Evolutionary conservation across 2,329 filamentous ascomycete species (phyloP), one percentile per base, ranked within the genome.

Genomic region (Diplodia intermedia): DNA sequence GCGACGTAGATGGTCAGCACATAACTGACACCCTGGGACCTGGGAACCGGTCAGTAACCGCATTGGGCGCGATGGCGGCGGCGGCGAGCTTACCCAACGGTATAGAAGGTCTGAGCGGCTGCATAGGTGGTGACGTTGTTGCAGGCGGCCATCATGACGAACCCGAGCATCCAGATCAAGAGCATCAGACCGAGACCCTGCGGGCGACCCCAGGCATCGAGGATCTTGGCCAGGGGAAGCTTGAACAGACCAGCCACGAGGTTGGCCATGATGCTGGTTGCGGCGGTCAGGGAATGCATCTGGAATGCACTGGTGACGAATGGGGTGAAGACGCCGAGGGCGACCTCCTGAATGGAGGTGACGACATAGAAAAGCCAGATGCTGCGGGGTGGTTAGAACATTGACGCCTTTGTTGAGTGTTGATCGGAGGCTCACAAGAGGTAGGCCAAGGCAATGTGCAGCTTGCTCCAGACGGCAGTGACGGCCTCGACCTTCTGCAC

Each of bases 141-240:
- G 75, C 85, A 89, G 1, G 82, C 82, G 12, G 89, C 89, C 82
- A 90, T 89, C 79, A 91, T 82, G 29, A 86, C 85, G 1, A 85
- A 60, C 23, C 86, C 85, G 1, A 85, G 56, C 6, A 84, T 80
- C 73, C 83, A 84, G 67, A 86, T 78, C 15, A 81, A 66, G 1
- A 88, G 78, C 72, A 86, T 86, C 43, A 89, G 69, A 23, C 83
- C 76, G 71, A 89, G 86, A 14, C 87, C 89, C 74, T 90, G 85
- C 14, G 88, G 85, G 47, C 89, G 86, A 68, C 89, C 89, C 82
- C 87, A 91, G 43, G 89, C 82, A 77, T 91, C 87, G 62, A 90
- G 82, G 20, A 90, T 80, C 76, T 91, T 91, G 66, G 89, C 88
- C 70, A 89, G 83, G 0, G 89, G 86, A 9, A 90, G 83, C 74